A percentile compares a stretch with the other conserved stretches of the same genome.
Conservation (phyloP, 2,329 filamentous ascomycete genomes). For the Aspergillus oerlinghausenensis region DNA sequence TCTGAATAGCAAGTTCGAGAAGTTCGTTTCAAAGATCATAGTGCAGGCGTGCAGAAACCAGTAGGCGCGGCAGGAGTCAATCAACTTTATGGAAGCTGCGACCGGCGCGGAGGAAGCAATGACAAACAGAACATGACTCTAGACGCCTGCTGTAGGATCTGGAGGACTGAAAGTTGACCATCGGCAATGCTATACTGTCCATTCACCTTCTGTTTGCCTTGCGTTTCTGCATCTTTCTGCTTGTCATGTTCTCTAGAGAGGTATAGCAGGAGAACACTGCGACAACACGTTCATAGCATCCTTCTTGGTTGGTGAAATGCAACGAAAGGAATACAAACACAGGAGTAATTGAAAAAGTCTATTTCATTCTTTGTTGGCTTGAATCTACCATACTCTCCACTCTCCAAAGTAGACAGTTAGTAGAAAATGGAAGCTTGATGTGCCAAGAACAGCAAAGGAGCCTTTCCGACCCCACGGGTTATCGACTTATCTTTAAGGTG, state of each 20-base stretch:
- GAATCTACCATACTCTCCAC: not conserved
- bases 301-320: not conserved
- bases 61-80: not conserved
- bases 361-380: not conserved
- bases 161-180: not conserved
- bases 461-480: not conserved
- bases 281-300: not conserved
- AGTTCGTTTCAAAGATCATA: not conserved
- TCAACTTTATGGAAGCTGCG: not conserved
- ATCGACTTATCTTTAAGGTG: not conserved
- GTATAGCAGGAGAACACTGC: not conserved
- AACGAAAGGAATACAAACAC: not conserved
- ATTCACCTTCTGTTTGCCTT: not conserved
- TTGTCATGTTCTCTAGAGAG: not conserved
- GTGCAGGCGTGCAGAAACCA: not conserved
- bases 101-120: not conserved
- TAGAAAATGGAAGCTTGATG: constrained; percentile 1
- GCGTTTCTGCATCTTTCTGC: not conserved
- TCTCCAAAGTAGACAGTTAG: not conserved
- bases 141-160: not conserved
- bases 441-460: not conserved
- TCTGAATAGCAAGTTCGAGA: not conserved
- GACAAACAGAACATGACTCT: not conserved
- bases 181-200: not conserved
- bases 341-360: not conserved